Evolutionary conservation across 768 basidiomycete genomes (phyloP), one percentile per base, ranked within the genome.

Genomic region (Melanogaster broomeanus): DNA sequence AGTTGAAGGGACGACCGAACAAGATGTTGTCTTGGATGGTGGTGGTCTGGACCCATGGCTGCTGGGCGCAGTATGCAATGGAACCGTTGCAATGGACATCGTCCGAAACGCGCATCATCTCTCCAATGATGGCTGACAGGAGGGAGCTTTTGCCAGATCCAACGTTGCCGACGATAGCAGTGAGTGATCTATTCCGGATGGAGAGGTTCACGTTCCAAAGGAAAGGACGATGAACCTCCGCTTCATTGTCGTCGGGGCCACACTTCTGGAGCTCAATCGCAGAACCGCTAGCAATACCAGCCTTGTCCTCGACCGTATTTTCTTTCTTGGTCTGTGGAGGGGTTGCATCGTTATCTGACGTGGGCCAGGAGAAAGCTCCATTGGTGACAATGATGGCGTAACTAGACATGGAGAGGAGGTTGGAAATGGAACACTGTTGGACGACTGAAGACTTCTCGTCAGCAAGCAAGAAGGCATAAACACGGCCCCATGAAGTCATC

Each of bases 31-130:
- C 66, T 46, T 68, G 66, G 30, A 67, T 67, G 12, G 62, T 64
- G 45, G 59, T 45, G 9, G 62, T 62, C 52, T 67, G 67, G 48
- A 67, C 49, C 66, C 66, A 68, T 16, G 66, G 61, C 45, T 69
- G 65, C 54, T 68, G 66, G 19, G 67, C 67, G 42, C 65, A 69
- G 52, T 68, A 68, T 27, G 64, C 67, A 43, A 68, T 52, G 10
- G 66, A 62, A 10, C 66, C 66, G 10, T 59, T 48, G 22, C 54
- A 57, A 34, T 34, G 19, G 39, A 63, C 52, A 31, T 65, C 51
- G 42, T 66, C 66, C 39, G 61, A 65, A 24, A 63, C 48, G 40
- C 57, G 55, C 19, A 58, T 28, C 65, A 67, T 68, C 53, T 67
- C 65, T 25, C 65, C 65, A 21, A 67, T 57, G 15, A 67, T 61